phyloP scores from a whole-genome alignment of 1,284 basidiomycete species.

The Pseudomicrostroma phylloplanum region DNA sequence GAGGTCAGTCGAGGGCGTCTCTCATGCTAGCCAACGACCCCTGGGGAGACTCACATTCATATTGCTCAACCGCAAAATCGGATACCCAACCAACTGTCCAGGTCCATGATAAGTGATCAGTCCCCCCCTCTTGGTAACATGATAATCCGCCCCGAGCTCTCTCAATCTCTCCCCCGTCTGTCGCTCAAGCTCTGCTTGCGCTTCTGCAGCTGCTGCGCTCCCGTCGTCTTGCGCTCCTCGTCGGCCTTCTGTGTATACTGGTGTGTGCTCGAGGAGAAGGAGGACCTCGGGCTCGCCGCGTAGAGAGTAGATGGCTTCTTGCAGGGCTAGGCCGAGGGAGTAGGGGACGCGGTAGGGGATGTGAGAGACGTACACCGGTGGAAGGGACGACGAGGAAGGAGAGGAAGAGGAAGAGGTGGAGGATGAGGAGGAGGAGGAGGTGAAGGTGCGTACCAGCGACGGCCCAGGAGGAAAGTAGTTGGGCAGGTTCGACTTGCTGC shows the following conservation, averaged over 20 bases:
- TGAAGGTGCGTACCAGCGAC: neutral
- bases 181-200: neutral
- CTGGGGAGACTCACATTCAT: slow-evolving; percentile 56
- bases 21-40: slow-evolving; percentile 10
- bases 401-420: slow-evolving; percentile 29
- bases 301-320: slow-evolving; percentile 37
- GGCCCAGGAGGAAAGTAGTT: no score
- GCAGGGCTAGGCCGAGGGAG: slow-evolving; percentile 34
- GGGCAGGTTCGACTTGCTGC: neutral
- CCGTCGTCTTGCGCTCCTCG: slow-evolving; percentile 63
- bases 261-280: slow-evolving; percentile 67
- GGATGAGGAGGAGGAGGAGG: slow-evolving; percentile 21
- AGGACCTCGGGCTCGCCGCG: slow-evolving; percentile 53
- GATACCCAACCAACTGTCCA: slow-evolving; percentile 93
- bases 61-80: slow-evolving; percentile 71
- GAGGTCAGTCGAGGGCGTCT: slow-evolving; percentile 13
- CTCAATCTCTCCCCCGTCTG: slow-evolving; percentile 64
- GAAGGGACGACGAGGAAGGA: slow-evolving; percentile 1
- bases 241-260: slow-evolving; percentile 81
- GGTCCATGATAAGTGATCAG: slow-evolving; percentile 96
- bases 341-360: slow-evolving; percentile 46
- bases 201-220: slow-evolving; percentile 14
- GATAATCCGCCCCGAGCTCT: slow-evolving; percentile 77
- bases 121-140: slow-evolving; percentile 75
- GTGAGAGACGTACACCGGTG: slow-evolving; percentile 12